These are phyloP conservation scores for Ceratocystis alfenasii DNA, from an alignment of 2,329 filamentous ascomycete genomes.

Conservation along the genomic window DNA sequence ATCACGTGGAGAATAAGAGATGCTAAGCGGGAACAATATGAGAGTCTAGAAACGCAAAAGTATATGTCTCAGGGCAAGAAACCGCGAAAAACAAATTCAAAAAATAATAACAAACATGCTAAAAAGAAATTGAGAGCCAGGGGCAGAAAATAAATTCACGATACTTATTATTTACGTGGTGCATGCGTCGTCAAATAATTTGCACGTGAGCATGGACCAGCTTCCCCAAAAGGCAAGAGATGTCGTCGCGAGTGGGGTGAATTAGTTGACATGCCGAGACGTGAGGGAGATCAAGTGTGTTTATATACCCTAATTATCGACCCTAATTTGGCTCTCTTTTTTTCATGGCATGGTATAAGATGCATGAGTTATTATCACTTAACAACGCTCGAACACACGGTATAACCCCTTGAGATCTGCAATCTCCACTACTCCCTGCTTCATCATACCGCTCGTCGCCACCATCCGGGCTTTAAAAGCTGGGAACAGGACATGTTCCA, in stretches of 20 bases:
- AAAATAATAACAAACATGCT: neutral
- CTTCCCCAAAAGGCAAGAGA: neutral
- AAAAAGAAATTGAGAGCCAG: neutral
- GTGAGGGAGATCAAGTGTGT: neutral
- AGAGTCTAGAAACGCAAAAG: neutral
- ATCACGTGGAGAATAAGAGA: neutral
- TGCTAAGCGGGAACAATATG: neutral
- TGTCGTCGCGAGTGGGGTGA: constrained; percentile 5
- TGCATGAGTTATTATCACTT: constrained; percentile 26
- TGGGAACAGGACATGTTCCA: constrained; percentile 84
- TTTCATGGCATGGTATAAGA: neutral
- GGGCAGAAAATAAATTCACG: neutral
- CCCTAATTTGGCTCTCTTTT: neutral
- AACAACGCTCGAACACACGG: constrained; percentile 89
- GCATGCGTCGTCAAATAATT: neutral
- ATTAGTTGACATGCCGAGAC: neutral
- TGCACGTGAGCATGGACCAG: constrained; percentile 7
- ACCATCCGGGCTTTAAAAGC: constrained; percentile 73
- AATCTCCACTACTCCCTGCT: constrained; percentile 66
- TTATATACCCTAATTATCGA: neutral
- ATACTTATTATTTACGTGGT: neutral
- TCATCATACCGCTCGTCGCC: constrained; percentile 65
- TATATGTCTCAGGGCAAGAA: neutral
- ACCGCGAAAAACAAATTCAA: neutral
- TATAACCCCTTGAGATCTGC: constrained; percentile 89